Evolutionary conservation across 148 eudicot genomes (phyloP).

Genomic region (Amaranthus hypochondriacus): DNA sequence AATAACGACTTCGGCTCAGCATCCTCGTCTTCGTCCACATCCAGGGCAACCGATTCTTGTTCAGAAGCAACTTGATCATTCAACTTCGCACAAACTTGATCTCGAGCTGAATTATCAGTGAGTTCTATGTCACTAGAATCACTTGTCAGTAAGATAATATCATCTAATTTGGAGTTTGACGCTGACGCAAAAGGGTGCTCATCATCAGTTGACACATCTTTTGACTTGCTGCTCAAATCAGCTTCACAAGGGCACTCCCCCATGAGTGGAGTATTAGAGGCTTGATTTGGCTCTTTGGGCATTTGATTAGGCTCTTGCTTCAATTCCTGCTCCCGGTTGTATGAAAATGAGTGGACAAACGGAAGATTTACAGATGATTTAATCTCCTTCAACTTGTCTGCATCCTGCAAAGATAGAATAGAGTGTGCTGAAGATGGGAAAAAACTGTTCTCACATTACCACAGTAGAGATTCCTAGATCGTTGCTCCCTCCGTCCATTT

Average conservation of each 20-base stretch:
- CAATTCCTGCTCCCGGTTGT: conserved; percentile 22
- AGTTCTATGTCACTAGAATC: conserved; percentile 34
- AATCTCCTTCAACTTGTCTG: conserved; percentile 67
- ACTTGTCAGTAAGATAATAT: conserved; percentile 45
- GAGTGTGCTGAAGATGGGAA: neutral
- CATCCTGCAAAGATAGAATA: conserved; percentile 32
- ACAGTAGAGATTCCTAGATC: too few relatives aligned
- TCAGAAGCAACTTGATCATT: conserved; percentile 10
- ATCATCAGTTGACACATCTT: conserved; percentile 37
- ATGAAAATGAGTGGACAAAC: conserved; percentile 48
- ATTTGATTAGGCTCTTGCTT: conserved; percentile 20
- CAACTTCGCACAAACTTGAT: conserved; percentile 12
- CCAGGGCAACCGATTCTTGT: conserved; percentile 24
- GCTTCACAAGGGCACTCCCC: conserved; percentile 19
- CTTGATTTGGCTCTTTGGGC: conserved; percentile 27
- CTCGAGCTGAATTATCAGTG: conserved; percentile 10
- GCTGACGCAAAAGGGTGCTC: conserved; percentile 15
- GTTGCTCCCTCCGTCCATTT: too few relatives aligned
- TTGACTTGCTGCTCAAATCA: conserved; percentile 26
- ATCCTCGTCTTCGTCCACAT: conserved; percentile 30
- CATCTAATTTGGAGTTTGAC: conserved; percentile 29
- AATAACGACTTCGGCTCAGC: conserved; percentile 59
- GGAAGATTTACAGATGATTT: conserved; percentile 56
- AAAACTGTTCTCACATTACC: neutral
- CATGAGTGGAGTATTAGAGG: conserved; percentile 1